These are phyloP conservation scores for Microthyrium microscopicum DNA, from an alignment of 2,329 filamentous ascomycete species.

Conservation along the genomic window DNA sequence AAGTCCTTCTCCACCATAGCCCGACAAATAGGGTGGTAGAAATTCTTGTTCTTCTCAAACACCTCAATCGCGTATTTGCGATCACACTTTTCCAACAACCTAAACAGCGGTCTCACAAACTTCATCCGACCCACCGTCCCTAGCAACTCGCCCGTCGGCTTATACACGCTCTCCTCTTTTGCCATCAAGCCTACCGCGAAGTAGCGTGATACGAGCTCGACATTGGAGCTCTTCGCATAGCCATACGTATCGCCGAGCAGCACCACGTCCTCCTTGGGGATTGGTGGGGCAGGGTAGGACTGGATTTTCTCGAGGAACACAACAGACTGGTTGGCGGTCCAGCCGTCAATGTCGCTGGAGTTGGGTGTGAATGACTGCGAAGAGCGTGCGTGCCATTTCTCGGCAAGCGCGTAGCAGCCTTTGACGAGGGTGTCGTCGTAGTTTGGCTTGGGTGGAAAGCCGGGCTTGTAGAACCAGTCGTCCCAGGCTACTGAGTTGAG, in stretches of 20 bases:
- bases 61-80: slow-evolving; percentile 59
- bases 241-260: slow-evolving; percentile 61
- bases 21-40: slow-evolving; percentile 90
- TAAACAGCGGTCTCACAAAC: slow-evolving; percentile 78
- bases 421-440: slow-evolving; percentile 84
- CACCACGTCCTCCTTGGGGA: slow-evolving; percentile 49
- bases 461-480: slow-evolving; percentile 71
- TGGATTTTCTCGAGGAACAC: slow-evolving; percentile 78
- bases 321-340: slow-evolving; percentile 75
- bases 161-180: slow-evolving; percentile 50
- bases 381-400: slow-evolving; percentile 54
- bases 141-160: slow-evolving; percentile 56
- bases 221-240: slow-evolving; percentile 60
- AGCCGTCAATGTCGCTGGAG: slow-evolving; percentile 50
- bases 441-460: slow-evolving; percentile 73
- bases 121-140: slow-evolving; percentile 88
- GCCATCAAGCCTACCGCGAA: slow-evolving; percentile 64
- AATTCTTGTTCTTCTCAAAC: slow-evolving; percentile 74
- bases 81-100: slow-evolving; percentile 59
- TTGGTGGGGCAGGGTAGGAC: slow-evolving; percentile 39
- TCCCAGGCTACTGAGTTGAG: slow-evolving; percentile 75
- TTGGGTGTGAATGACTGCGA: slow-evolving; percentile 39
- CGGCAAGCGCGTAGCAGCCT: slow-evolving; percentile 64
- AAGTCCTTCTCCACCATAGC: slow-evolving; percentile 78
- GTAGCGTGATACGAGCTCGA: slow-evolving; percentile 71